Evolutionary conservation across 2,329 filamentous ascomycete species (phyloP).

Genomic region (Ustulina deusta): DNA sequence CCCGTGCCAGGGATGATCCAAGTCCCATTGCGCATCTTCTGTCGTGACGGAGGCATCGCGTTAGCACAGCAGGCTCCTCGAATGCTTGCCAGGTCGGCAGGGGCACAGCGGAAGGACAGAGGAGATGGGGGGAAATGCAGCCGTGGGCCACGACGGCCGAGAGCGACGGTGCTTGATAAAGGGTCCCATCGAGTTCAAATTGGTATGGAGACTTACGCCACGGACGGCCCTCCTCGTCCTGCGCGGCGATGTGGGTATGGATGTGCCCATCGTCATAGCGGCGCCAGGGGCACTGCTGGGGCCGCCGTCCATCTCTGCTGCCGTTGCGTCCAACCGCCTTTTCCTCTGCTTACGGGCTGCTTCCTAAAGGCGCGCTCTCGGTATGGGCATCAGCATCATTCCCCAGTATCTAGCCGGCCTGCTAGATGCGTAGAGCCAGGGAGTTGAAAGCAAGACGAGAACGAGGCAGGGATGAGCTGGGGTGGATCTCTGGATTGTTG

Average conservation of each 20-base stretch:
- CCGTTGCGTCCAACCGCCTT: slow-evolving; percentile 33
- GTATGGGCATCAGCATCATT: slow-evolving; percentile 39
- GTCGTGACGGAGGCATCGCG: slow-evolving; percentile 63
- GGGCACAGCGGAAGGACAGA: slow-evolving; percentile 10
- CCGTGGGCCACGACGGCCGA: background rate
- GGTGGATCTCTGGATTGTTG: background rate
- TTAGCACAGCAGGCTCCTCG: slow-evolving; percentile 51
- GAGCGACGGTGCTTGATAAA: slow-evolving; percentile 10
- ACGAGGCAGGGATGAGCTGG: background rate
- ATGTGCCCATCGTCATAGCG: slow-evolving; percentile 34
- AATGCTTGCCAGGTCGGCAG: slow-evolving; percentile 14
- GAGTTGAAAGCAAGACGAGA: background rate
- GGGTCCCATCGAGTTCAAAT: slow-evolving; percentile 18
- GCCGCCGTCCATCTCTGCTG: slow-evolving; percentile 31
- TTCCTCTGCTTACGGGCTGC: slow-evolving; percentile 36
- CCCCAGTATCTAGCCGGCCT: background rate
- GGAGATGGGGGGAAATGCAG: slow-evolving; percentile 16
- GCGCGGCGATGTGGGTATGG: slow-evolving; percentile 37
- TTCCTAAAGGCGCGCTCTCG: slow-evolving; percentile 36
- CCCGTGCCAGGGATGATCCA: slow-evolving; percentile 89
- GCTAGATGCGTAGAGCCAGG: background rate
- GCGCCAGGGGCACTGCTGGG: slow-evolving; percentile 30
- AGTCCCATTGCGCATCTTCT: slow-evolving; percentile 85
- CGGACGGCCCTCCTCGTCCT: slow-evolving; percentile 43
- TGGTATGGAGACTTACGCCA: slow-evolving; percentile 43